Evolutionary conservation across 441 rosid species (phyloP).

Genomic region (Populus trichocarpa): DNA sequence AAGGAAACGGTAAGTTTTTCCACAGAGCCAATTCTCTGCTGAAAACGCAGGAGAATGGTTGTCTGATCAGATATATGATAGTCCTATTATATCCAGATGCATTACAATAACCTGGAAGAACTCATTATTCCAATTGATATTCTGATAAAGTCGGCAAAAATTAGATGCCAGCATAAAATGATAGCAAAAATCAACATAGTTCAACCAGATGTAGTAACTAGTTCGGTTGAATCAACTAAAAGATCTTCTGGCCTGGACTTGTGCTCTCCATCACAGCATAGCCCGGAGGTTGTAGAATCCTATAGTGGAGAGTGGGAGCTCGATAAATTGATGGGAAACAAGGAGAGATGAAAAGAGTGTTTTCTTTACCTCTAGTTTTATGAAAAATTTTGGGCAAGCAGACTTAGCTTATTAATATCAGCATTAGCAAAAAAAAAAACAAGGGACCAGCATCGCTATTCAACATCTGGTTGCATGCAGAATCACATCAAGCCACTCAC

Average conservation of each 20-base stretch:
- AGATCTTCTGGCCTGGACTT: background rate
- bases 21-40: background rate
- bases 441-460: background rate
- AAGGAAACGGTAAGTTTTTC: background rate
- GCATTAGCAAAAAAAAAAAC: background rate
- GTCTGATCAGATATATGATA: background rate
- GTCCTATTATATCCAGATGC: background rate
- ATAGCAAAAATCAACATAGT: background rate
- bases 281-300: background rate
- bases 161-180: background rate
- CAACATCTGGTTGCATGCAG: background rate
- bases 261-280: background rate
- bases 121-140: background rate
- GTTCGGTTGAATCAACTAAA: background rate
- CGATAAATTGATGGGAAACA: background rate
- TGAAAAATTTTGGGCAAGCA: background rate
- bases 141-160: background rate
- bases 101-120: background rate
- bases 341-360: background rate
- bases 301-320: background rate
- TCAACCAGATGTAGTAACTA: background rate
- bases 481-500: background rate
- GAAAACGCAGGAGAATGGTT: background rate
- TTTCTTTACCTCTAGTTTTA: background rate
- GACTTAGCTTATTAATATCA: background rate